Conservation (phyloP, 1,284 basidiomycete genomes). For the Coniferiporia sulphurascens region DNA sequence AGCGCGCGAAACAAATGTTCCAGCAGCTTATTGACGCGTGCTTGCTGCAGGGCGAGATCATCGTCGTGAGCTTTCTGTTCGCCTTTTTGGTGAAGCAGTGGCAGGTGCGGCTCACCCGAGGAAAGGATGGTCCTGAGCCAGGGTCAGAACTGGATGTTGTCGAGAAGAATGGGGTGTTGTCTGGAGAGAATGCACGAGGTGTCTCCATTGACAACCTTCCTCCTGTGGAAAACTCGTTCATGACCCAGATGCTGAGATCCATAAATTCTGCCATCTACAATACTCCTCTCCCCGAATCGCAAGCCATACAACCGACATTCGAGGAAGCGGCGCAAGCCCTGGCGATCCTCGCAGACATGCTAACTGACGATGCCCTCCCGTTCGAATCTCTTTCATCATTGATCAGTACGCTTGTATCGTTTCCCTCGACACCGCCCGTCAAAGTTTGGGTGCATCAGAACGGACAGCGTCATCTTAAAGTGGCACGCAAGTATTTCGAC, state of each 20-base stretch:
- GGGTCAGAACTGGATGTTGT: slow-evolving; percentile 25
- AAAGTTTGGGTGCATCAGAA: slow-evolving; percentile 40
- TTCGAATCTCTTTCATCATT: slow-evolving; percentile 40
- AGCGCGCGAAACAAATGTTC: slow-evolving; percentile 55
- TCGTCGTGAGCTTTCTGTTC: slow-evolving; percentile 66
- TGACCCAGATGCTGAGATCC: neutral
- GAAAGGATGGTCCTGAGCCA: neutral
- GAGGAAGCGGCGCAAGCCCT: slow-evolving; percentile 48
- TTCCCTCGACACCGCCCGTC: slow-evolving; percentile 38
- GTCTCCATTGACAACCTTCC: neutral
- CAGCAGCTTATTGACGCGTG: slow-evolving; percentile 55
- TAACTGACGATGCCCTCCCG: slow-evolving; percentile 47
- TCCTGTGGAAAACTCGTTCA: neutral
- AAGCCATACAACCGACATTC: slow-evolving; percentile 11
- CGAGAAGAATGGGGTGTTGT: neutral
- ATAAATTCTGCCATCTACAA: slow-evolving; percentile 4
- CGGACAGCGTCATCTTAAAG: slow-evolving; percentile 29
- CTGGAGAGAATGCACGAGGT: neutral
- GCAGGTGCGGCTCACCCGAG: slow-evolving; percentile 33
- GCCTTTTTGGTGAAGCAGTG: slow-evolving; percentile 61
- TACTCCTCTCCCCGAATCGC: neutral
- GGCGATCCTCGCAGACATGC: slow-evolving; percentile 47
- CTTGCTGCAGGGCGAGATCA: slow-evolving; percentile 69
- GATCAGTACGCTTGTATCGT: slow-evolving; percentile 43
- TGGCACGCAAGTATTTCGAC: slow-evolving; percentile 56